Conservation (phyloP, 441 rosid genomes). For the Corymbia calophylla region DNA sequence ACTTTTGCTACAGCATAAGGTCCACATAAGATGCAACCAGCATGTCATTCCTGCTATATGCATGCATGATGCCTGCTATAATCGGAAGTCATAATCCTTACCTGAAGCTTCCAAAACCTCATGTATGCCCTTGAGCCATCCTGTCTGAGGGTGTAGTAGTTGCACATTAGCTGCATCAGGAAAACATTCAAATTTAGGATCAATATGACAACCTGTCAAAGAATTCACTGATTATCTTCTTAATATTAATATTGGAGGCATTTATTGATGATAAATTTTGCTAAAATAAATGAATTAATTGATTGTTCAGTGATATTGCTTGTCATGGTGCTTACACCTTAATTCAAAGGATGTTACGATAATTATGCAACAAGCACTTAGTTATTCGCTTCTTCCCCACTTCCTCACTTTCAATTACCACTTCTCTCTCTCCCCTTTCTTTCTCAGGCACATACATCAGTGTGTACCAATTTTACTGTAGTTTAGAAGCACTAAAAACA, state of each 20-base stretch:
- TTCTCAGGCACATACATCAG: neutral
- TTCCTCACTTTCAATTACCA: neutral
- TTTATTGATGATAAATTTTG: neutral
- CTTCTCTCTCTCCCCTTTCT: neutral
- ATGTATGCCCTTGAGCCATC: slow-evolving; percentile 82
- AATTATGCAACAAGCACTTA: neutral
- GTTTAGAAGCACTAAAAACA: neutral
- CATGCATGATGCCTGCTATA: neutral
- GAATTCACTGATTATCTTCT: neutral
- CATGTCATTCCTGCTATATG: neutral
- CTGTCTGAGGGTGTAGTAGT: slow-evolving; percentile 82
- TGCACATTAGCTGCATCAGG: slow-evolving; percentile 89
- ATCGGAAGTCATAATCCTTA: slow-evolving; percentile 7
- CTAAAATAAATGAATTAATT: neutral
- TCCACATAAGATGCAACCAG: neutral
- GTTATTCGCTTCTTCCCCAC: neutral
- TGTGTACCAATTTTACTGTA: neutral
- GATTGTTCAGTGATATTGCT: neutral
- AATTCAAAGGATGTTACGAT: neutral
- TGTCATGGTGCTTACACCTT: neutral
- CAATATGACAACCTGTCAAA: neutral
- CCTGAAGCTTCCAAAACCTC: slow-evolving; percentile 92
- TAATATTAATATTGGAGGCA: neutral
- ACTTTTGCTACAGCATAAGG: neutral
- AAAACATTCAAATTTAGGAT: neutral